These are phyloP conservation scores for Candida ulmi DNA, from an alignment of 805 yeast genomes.

Conservation along the genomic window DNA sequence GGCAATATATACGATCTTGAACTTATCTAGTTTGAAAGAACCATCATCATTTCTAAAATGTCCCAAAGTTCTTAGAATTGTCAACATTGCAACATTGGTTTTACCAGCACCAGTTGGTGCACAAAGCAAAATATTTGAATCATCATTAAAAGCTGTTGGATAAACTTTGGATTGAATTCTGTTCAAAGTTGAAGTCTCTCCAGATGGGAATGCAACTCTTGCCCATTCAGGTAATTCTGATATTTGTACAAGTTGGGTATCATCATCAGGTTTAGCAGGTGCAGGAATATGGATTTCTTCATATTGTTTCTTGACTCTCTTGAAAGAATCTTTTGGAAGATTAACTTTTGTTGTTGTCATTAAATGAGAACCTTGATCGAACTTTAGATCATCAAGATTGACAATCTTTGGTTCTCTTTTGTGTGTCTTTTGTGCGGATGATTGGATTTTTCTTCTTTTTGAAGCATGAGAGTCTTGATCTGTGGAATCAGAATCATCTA, in stretches of 20 bases:
- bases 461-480: slow-evolving; percentile 12
- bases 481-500: slow-evolving; percentile 21
- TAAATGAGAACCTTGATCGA: slow-evolving; percentile 69
- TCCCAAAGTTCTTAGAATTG: slow-evolving; percentile 59
- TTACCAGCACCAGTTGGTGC: slow-evolving; percentile 99
- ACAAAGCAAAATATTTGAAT: slow-evolving; percentile 73
- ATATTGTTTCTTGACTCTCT: slow-evolving; percentile 63
- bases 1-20: slow-evolving; percentile 84
- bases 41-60: slow-evolving; percentile 47
- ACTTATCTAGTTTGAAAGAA: slow-evolving; percentile 44
- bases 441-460: slow-evolving; percentile 22
- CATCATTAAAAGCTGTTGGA: slow-evolving; percentile 70
- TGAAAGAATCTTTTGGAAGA: slow-evolving; percentile 81
- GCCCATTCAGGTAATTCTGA: slow-evolving; percentile 78
- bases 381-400: slow-evolving; percentile 57
- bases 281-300: slow-evolving; percentile 94
- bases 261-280: slow-evolving; percentile 47
- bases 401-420: slow-evolving; percentile 43
- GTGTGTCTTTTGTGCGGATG: background rate
- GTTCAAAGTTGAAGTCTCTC: slow-evolving; percentile 65
- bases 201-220: slow-evolving; percentile 61
- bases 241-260: slow-evolving; percentile 45
- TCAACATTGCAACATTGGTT: slow-evolving; percentile 90
- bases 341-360: slow-evolving; percentile 61
- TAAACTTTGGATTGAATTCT: slow-evolving; percentile 78